These are phyloP conservation scores for Neurospora sp. DNA, from an alignment of 2,329 filamentous ascomycete genomes.

Conservation along the genomic window DNA sequence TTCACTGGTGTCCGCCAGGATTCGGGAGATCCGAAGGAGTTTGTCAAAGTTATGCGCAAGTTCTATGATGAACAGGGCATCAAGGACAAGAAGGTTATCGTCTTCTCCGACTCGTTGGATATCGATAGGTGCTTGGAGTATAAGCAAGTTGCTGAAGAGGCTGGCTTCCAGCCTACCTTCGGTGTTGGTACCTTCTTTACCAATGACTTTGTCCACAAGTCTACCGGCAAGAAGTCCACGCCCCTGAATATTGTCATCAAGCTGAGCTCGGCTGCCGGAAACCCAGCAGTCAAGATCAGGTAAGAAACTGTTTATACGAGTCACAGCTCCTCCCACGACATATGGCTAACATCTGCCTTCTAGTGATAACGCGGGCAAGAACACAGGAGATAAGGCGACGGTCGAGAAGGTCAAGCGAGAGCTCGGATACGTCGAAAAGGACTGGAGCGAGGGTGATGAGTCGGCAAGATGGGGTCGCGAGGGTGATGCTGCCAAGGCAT, in stretches of 20 bases:
- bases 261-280: slow-evolving; percentile 72
- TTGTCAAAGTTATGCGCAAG: slow-evolving; percentile 65
- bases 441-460: slow-evolving; percentile 79
- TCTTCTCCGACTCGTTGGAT: slow-evolving; percentile 92
- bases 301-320: slow-evolving; percentile 17
- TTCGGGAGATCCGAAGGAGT: slow-evolving; percentile 74
- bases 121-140: slow-evolving; percentile 87
- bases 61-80: slow-evolving; percentile 75
- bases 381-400: slow-evolving; percentile 74
- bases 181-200: slow-evolving; percentile 94
- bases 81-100: slow-evolving; percentile 73
- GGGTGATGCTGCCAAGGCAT: slow-evolving; percentile 20
- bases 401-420: slow-evolving; percentile 76
- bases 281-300: slow-evolving; percentile 82
- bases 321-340: not conserved
- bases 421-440: slow-evolving; percentile 76
- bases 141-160: slow-evolving; percentile 69
- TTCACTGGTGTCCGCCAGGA: slow-evolving; percentile 84
- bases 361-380: slow-evolving; percentile 80
- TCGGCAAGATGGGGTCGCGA: slow-evolving; percentile 67
- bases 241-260: slow-evolving; percentile 98
- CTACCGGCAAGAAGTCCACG: slow-evolving; percentile 70
- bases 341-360: not conserved
- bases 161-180: slow-evolving; percentile 78
- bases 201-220: slow-evolving; percentile 75